Evolutionary conservation across 106 monocot species (phyloP), one percentile per base, ranked within the genome.

Genomic region (Acanthochlamys bracteata): DNA sequence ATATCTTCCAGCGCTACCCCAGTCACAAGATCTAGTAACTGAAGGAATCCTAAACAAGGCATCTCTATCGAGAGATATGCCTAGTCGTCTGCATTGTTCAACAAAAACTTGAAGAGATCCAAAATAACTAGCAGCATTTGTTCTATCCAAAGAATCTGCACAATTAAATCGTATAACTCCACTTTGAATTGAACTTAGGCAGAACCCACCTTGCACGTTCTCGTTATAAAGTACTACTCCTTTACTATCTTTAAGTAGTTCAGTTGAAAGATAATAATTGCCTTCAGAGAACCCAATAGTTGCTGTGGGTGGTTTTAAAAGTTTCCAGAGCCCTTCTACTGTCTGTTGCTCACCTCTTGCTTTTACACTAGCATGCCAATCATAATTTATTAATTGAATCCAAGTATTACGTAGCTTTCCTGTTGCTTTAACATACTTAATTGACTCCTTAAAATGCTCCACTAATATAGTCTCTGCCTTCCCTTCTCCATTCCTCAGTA

Each of bases 71-170:
- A 99, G 80, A 46, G 81, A 74, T 42, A 92, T 77, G 41, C 88
- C 81, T 68, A 92, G 69, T 24, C 81, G 76, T 67, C 68, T 77
- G 67, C 98, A 99, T 60, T 99, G 98, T 74, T 99, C 98, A 19
- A 82, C 88, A 82, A 99, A 99, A 73, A 92, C 89, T 78, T 99
- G 98, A 65, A 99, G 81, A 63, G 86, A 78, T 17, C 98, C 89
- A 77, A 99, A 99, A 78, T 64, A 99, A 55, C 98, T 99, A 39
- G 98, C 98, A 60, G 98, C 98, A 74, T 99, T 99, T 25, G 98
- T 99, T 82, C 98, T 80, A 47, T 99, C 98, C 65, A 99, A 73
- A 17, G 98, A 99, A 70, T 99, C 98, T 33, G 98, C 98, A 75
- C 98, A 99, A 64, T 99, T 99, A 73, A 81, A 99, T 15, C 98